Conservation (phyloP, 805 yeast genomes). For the Zygoascus tannicola region DNA sequence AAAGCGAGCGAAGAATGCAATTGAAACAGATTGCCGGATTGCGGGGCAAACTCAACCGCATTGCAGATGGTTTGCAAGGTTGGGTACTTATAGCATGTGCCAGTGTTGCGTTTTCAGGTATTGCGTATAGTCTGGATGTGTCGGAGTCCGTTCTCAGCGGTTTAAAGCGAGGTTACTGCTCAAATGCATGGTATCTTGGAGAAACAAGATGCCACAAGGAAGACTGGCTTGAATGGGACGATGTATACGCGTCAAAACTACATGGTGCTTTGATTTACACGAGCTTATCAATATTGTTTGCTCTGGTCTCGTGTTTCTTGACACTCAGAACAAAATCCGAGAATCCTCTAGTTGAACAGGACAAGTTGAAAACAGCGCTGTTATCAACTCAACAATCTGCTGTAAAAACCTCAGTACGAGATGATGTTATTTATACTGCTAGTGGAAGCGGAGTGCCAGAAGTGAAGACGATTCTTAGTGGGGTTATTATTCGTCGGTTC, state of each 20-base stretch:
- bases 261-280: conserved; percentile 23
- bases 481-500: conserved; percentile 46
- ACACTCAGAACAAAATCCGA: conserved; percentile 40
- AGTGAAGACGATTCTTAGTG: conserved; percentile 50
- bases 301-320: conserved; percentile 36
- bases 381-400: neutral
- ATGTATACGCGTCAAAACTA: conserved; percentile 22
- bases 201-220: neutral
- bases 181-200: conserved; percentile 32
- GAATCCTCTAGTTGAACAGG: conserved; percentile 19
- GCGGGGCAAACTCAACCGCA: conserved; percentile 24
- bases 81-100: conserved; percentile 43
- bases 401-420: neutral
- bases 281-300: conserved; percentile 33
- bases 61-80: conserved; percentile 35
- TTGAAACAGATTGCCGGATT: conserved; percentile 30
- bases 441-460: conserved; percentile 56
- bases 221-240: conserved; percentile 14
- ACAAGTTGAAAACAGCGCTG: neutral
- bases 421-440: conserved; percentile 35
- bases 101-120: conserved; percentile 38
- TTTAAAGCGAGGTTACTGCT: conserved; percentile 44
- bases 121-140: conserved; percentile 42
- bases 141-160: conserved; percentile 42
- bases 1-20: conserved; percentile 34